Percentiles rank a stretch among this genome's conserved stretches.
Conservation (phyloP, 2,329 filamentous ascomycete species). For the Cryphonectria radicalis region DNA sequence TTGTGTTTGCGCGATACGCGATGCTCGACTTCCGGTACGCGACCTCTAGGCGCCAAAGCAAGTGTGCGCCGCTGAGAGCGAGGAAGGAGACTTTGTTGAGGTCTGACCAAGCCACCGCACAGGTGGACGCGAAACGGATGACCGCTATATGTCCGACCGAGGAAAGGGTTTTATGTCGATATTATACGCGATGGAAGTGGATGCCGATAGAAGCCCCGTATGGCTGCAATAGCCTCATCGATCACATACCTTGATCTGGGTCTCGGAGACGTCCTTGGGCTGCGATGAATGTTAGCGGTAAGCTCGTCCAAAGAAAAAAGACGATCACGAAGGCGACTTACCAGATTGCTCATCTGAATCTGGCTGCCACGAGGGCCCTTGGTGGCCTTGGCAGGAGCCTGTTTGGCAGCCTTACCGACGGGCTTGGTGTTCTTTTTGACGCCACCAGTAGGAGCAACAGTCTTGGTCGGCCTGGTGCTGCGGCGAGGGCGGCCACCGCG, state of each 20-base stretch:
- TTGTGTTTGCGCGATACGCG: constrained; percentile 53
- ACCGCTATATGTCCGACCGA: constrained; percentile 32
- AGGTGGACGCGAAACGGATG: constrained; percentile 27
- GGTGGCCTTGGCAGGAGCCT: constrained; percentile 67
- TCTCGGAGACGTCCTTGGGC: constrained; percentile 95
- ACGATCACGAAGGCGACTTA: constrained; percentile 54
- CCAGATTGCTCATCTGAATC: constrained; percentile 98
- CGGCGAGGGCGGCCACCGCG: constrained; percentile 57
- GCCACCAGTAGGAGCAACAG: constrained; percentile 78
- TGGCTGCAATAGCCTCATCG: constrained; percentile 71
- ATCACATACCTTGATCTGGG: constrained; percentile 99
- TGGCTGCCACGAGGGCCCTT: constrained; percentile 78
- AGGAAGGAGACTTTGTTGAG: constrained; percentile 46
- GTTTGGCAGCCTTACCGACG: constrained; percentile 63
- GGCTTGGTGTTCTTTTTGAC: constrained; percentile 77
- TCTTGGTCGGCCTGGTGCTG: constrained; percentile 37
- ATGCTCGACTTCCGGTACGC: constrained; percentile 60
- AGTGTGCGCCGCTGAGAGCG: constrained; percentile 35
- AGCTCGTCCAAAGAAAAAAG: neutral
- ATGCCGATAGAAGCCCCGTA: constrained; percentile 73
- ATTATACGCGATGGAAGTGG: constrained; percentile 41
- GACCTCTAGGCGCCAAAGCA: constrained; percentile 18
- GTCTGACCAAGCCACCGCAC: constrained; percentile 29
- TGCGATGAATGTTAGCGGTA: constrained; percentile 56
- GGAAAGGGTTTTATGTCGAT: constrained; percentile 33